A percentile compares a stretch with the other conserved stretches of the same genome.
These are phyloP conservation scores for Tricholoma hemisulphureum DNA, from an alignment of 768 basidiomycete genomes.

Conservation along the genomic window DNA sequence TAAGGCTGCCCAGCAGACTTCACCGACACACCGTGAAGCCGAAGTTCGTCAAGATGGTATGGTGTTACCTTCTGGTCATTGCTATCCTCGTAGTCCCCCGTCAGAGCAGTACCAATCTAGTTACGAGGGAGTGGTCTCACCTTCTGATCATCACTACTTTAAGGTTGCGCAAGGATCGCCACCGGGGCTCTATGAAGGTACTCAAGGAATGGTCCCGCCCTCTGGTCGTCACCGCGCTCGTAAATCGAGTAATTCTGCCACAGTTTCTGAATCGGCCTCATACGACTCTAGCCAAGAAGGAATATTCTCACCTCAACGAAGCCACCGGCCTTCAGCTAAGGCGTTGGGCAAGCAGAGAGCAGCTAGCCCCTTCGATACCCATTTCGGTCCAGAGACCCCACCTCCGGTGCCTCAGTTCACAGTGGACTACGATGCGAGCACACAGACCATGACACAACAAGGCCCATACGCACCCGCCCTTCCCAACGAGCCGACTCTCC, in stretches of 20 bases:
- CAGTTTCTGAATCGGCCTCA: not conserved
- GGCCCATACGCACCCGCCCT: not conserved
- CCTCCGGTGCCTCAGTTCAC: not conserved
- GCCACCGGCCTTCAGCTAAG: constrained; percentile 28
- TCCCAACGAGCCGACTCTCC: not conserved
- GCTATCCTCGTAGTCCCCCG: not conserved
- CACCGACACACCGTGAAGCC: not conserved
- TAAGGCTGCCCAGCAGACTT: not conserved
- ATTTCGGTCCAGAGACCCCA: not conserved
- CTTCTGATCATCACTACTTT: not conserved
- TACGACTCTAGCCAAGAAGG: not conserved
- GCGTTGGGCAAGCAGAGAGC: constrained; percentile 33
- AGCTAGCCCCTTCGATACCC: constrained; percentile 2
- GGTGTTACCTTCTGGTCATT: not conserved
- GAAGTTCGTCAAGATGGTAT: not conserved
- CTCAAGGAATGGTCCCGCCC: not conserved
- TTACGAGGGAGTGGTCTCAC: not conserved
- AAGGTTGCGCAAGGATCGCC: not conserved
- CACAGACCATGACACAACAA: not conserved
- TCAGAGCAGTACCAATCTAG: not conserved
- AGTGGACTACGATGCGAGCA: not conserved
- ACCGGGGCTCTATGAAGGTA: not conserved
- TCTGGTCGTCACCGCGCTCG: not conserved
- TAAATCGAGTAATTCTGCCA: not conserved
- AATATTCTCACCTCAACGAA: not conserved